Percentiles rank a stretch among this genome's conserved stretches.
These are phyloP conservation scores for Pleurotus tuoliensis DNA, from an alignment of 768 basidiomycete genomes.

Conservation along the genomic window DNA sequence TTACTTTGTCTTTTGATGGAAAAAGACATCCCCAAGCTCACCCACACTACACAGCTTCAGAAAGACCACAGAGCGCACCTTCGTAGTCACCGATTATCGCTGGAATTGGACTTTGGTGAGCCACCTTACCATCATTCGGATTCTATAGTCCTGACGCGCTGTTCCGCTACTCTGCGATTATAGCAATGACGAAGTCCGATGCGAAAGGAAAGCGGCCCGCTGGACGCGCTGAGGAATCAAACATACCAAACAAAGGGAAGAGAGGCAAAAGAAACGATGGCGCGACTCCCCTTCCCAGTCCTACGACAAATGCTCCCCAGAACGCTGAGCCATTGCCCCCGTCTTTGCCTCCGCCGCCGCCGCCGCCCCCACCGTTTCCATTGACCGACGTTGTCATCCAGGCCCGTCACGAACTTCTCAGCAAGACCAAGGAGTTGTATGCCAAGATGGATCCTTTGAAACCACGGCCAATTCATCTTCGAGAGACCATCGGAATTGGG, in stretches of 20 bases:
- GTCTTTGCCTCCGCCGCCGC: background rate
- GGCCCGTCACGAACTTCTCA: background rate
- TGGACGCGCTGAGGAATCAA: background rate
- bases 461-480: background rate
- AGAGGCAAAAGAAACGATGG: background rate
- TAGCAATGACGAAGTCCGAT: background rate
- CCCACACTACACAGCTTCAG: too few species aligned
- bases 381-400: background rate
- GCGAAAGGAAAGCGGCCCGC: background rate
- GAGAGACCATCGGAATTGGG: background rate
- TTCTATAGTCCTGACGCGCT: too few species aligned
- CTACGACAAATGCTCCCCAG: background rate
- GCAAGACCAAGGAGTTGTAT: background rate
- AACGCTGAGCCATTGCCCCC: background rate
- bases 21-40: too few species aligned
- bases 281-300: background rate
- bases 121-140: too few species aligned
- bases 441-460: conserved; percentile 1
- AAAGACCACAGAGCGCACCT: too few species aligned
- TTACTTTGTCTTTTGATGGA: too few species aligned
- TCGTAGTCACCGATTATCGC: too few species aligned
- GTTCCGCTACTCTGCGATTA: too few species aligned
- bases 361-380: background rate
- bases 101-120: too few species aligned
- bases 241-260: background rate